Base-by-base conservation (phyloP, 176 grass and related monocot genomes). In the Eragrostis nindensis region DNA sequence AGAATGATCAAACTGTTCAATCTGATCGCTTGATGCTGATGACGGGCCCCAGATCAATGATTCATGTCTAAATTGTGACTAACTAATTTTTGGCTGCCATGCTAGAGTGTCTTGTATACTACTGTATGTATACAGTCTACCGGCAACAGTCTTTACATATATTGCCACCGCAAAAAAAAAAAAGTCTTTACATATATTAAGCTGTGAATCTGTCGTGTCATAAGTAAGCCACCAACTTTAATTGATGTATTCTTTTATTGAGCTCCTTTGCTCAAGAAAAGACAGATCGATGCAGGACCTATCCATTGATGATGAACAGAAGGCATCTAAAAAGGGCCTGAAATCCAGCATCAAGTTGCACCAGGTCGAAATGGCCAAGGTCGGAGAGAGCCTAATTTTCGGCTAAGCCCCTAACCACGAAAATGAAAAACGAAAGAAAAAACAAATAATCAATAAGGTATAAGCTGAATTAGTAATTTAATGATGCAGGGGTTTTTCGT, bases 1-100 rank as follows among this genome's bases (percentile, higher is more conserved):
- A 18, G 22, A 36, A 59, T 24, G 48, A 36, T 36, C 32, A 16
- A 57, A 29, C 49, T 39, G 50, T 42, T 36, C 27, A 36, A 38
- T 8, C 21, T 75, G n/a, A 69, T 17, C 60, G 16, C 19, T 65
- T 53, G 0, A 41, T 63, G 41, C 60, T 60, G 60, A 61, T 39
- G 69, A 76, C 17, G 29, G 85, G 53, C 19, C 78, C 63, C 27
- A 44, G 44, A 70, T 36, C 78, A 87, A 76, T 82, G n/a, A 81
- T 55, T 66, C 15, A 76, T 4, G 17, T 60, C 42, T n/a, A 17
- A 30, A 69, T 68, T 80, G 61, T 73, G 78, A 66, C 80, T 73
- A 71, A 66, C 63, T 64, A 72, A 71, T 60, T 78, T 78, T 29
- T 39, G 14, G 46, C 57, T 41, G 61, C 66, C 53, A 68, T 29